Conservation (phyloP, 441 rosid genomes). For the Hypseocharis bilobata region DNA sequence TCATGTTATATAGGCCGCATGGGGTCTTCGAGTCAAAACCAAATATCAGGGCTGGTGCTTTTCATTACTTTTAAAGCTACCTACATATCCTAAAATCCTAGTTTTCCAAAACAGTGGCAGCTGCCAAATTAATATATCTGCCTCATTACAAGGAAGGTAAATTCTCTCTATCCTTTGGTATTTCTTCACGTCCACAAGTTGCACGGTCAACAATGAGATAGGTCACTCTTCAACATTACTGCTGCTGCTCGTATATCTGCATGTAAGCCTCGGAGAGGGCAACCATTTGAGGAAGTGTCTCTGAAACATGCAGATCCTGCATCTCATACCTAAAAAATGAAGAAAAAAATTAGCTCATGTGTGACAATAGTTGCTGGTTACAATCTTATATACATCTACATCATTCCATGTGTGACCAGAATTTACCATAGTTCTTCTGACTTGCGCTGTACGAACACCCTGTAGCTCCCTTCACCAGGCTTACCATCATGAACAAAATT, state of each 20-base stretch:
- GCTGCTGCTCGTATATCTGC: slow-evolving; percentile 93
- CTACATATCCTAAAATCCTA: too few relatives aligned
- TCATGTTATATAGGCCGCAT: too few relatives aligned
- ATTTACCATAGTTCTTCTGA: slow-evolving; percentile 82
- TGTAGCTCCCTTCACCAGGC: slow-evolving; percentile 73
- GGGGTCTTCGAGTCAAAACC: too few relatives aligned
- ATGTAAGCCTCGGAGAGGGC: slow-evolving; percentile 84
- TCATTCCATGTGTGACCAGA: not conserved
- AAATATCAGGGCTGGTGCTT: too few relatives aligned
- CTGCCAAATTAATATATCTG: too few relatives aligned
- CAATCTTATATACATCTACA: not conserved
- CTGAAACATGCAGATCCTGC: slow-evolving; percentile 91
- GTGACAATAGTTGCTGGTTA: not conserved
- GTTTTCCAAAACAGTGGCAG: too few relatives aligned
- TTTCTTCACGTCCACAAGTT: not conserved
- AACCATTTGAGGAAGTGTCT: slow-evolving; percentile 92
- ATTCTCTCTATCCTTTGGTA: too few relatives aligned
- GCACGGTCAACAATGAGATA: not conserved
- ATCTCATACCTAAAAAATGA: slow-evolving; percentile 68
- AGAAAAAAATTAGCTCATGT: not conserved
- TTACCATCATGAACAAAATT: slow-evolving; percentile 89
- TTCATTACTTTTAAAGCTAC: too few relatives aligned
- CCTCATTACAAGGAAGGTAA: too few relatives aligned
- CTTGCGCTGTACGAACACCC: slow-evolving; percentile 88
- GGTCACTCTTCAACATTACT: slow-evolving; percentile 24